Base-by-base conservation (phyloP, 176 grass and related monocot species). In the Bothriochloa decipiens region DNA sequence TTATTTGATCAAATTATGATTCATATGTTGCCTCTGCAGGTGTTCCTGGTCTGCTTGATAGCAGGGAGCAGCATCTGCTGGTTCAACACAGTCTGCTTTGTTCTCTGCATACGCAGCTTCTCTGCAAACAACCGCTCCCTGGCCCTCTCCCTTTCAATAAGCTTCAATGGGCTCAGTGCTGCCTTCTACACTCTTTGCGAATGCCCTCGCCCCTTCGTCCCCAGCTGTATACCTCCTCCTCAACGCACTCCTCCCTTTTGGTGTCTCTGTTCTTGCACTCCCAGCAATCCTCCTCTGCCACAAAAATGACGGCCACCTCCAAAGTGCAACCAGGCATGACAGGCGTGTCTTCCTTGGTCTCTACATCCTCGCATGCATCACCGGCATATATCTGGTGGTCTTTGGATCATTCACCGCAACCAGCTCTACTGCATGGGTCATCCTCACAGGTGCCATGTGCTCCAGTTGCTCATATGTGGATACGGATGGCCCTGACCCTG, bases 11-110 rank as follows among this genome's bases (percentile, higher is more conserved):
- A 6, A 36, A 49, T 46, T 73, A 60, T 36, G 45, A 83, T 33
- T 28, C n/a, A 25, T 29, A 52, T 74, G 49, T 32, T 68, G 57
- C 15, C 60, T 0, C 16, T 65, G 87, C 85, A 95, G 96, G 89
- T 98, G 55, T 98, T 98, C 75, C 66, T 98, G 26, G n/a, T 91
- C 50, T 95, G 96, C 83, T 57, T 98, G 40, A 20, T 95, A 40
- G 96, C 93, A n/a, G 93, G 96, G 11, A 95, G 93, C 83, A 95
- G 91, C 88, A 98, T 98, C 75, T 92, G 87, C 68, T 98, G 96
- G 96, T 98, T 98, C 96, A 98, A 98, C 87, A 95, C 96, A 0
- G 89, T 98, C 37, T 98, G 96, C 81, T 98, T 98, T n/a, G 91
- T 98, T 12, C 86, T 98, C 17, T 95, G 93, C 91, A 89, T 94